A percentile compares a stretch with the other conserved stretches of the same genome.
These are phyloP conservation scores for Russula brevipes DNA, from an alignment of 768 basidiomycete genomes.

Conservation along the genomic window DNA sequence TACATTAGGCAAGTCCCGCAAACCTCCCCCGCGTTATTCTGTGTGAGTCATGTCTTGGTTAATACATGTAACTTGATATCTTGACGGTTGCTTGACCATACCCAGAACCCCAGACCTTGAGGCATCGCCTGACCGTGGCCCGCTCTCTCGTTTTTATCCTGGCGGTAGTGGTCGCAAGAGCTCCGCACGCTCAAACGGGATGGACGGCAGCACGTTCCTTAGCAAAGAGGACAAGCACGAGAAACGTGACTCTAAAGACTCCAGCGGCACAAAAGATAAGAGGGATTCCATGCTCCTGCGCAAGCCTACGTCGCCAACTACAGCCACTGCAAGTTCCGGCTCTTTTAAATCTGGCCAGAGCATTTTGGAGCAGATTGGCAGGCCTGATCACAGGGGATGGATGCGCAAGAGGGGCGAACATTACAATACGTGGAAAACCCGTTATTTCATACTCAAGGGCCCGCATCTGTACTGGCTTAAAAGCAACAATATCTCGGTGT, in stretches of 20 bases:
- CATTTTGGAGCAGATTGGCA: slow-evolving; percentile 86
- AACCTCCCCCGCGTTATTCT: slow-evolving; percentile 75
- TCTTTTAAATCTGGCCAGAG: slow-evolving; percentile 48
- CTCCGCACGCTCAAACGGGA: slow-evolving; percentile 40
- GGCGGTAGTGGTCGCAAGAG: slow-evolving; percentile 38
- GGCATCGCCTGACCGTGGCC: slow-evolving; percentile 40
- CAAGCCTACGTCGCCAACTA: slow-evolving; percentile 45
- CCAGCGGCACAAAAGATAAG: slow-evolving; percentile 29
- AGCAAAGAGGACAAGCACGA: slow-evolving; percentile 29
- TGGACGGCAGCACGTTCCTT: slow-evolving; percentile 32
- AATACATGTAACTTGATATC: not conserved
- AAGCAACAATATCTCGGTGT: slow-evolving; percentile 57
- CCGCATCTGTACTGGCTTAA: slow-evolving; percentile 83
- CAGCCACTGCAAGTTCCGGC: not conserved
- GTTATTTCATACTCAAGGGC: slow-evolving; percentile 92
- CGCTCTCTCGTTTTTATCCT: slow-evolving; percentile 35
- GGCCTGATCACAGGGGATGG: slow-evolving; percentile 86
- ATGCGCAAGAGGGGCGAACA: slow-evolving; percentile 94
- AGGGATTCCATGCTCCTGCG: slow-evolving; percentile 42
- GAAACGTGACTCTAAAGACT: slow-evolving; percentile 26
- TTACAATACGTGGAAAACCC: slow-evolving; percentile 87
- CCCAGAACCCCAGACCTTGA: slow-evolving; percentile 35
- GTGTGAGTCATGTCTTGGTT: slow-evolving; percentile 41
- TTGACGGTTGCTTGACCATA: not conserved
- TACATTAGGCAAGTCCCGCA: slow-evolving; percentile 61